A percentile compares a stretch with the other conserved stretches of the same genome.
phyloP scores from a whole-genome alignment of 1,284 basidiomycete genomes.

The Takashimella tepidaria region DNA sequence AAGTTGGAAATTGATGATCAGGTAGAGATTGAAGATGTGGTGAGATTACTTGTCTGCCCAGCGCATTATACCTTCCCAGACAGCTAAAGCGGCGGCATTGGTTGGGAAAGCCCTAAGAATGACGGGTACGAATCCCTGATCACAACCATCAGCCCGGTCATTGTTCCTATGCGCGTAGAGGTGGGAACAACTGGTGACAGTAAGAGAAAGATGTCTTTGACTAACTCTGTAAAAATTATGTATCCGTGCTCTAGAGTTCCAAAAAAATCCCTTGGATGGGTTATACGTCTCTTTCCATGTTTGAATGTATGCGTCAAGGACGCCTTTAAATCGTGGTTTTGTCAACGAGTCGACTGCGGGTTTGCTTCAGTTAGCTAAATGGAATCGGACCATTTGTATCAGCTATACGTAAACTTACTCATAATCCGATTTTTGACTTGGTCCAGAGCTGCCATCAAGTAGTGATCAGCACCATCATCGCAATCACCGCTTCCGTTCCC shows the following conservation, averaged over 20 bases:
- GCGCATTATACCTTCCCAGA: conserved; percentile 48
- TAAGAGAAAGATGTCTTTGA: background rate
- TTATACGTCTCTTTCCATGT: conserved; percentile 38
- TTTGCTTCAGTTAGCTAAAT: background rate
- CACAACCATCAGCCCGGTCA: background rate
- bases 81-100: conserved; percentile 46
- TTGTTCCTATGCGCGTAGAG: too few species aligned
- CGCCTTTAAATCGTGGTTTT: conserved; percentile 37
- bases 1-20: background rate
- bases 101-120: conserved; percentile 46
- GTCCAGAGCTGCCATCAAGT: conserved; percentile 31
- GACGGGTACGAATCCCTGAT: conserved; percentile 45
- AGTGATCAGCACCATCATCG: too few species aligned
- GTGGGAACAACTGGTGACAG: too few species aligned
- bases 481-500: too few species aligned
- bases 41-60: conserved; percentile 8
- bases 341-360: conserved; percentile 35
- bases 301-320: conserved; percentile 37
- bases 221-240: conserved; percentile 46
- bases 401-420: conserved; percentile 22
- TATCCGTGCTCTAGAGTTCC: conserved; percentile 36
- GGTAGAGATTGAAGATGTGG: background rate
- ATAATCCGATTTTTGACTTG: conserved; percentile 48
- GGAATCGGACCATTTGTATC: too few species aligned
- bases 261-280: conserved; percentile 20